These are phyloP conservation scores for Apiotrichum domesticum DNA, from an alignment of 1,284 basidiomycete species.

Conservation along the genomic window DNA sequence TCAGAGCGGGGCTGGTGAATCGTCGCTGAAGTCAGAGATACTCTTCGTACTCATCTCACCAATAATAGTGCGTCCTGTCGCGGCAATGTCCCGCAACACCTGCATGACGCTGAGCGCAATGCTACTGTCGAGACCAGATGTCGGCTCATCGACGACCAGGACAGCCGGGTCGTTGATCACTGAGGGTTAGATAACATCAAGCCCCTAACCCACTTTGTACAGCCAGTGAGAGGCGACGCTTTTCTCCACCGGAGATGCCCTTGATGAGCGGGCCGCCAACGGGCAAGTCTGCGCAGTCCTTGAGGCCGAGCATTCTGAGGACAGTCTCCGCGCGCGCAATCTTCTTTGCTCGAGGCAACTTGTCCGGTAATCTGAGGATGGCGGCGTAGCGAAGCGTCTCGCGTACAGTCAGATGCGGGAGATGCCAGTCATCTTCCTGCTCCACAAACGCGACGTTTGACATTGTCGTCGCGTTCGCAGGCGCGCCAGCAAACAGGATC, in stretches of 20 bases:
- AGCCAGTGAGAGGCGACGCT: slow-evolving; percentile 53
- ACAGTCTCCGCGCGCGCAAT: slow-evolving; percentile 52
- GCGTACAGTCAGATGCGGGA: slow-evolving; percentile 50
- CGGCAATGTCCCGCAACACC: slow-evolving; percentile 51
- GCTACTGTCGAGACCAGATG: slow-evolving; percentile 52
- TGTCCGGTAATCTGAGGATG: slow-evolving; percentile 49
- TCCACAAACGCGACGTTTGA: slow-evolving; percentile 52
- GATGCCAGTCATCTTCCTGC: slow-evolving; percentile 53
- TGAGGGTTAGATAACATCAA: slow-evolving; percentile 6
- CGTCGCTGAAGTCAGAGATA: slow-evolving; percentile 37
- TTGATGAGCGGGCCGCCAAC: slow-evolving; percentile 53
- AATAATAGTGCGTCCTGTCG: slow-evolving; percentile 53
- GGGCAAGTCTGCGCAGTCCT: slow-evolving; percentile 53
- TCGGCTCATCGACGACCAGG: slow-evolving; percentile 50
- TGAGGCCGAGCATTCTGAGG: slow-evolving; percentile 51
- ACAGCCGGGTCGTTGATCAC: slow-evolving; percentile 51
- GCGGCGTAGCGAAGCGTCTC: slow-evolving; percentile 51
- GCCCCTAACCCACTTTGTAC: slow-evolving; percentile 45
- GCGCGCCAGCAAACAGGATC: slow-evolving; percentile 43
- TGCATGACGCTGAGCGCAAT: slow-evolving; percentile 49
- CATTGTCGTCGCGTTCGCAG: slow-evolving; percentile 27
- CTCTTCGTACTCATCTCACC: slow-evolving; percentile 17
- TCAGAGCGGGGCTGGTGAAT: slow-evolving; percentile 55
- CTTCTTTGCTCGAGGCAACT: slow-evolving; percentile 48
- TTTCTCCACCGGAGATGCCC: slow-evolving; percentile 55